Conservation (phyloP, 306 rosid genomes). For the Glycyrrhiza uralensis region DNA sequence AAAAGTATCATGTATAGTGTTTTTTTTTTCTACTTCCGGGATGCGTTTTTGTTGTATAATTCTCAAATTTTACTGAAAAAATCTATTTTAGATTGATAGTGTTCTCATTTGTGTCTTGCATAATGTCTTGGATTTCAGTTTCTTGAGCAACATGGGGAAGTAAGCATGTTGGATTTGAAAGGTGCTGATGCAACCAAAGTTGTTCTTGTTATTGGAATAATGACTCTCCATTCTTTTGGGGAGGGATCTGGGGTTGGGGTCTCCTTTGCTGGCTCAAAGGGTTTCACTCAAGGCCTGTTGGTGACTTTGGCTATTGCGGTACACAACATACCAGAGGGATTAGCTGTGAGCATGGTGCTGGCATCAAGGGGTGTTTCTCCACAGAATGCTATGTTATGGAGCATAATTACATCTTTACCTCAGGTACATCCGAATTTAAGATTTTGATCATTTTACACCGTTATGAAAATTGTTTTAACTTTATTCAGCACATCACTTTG, state of each 20-base stretch:
- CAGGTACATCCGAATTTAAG: constrained; percentile 57
- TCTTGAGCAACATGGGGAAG: constrained; percentile 97
- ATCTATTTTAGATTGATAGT: constrained; percentile 10
- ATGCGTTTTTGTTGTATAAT: not conserved
- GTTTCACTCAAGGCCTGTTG: constrained; percentile 93
- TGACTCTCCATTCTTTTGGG: constrained; percentile 99
- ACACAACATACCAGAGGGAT: constrained; percentile 98
- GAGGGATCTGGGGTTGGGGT: constrained; percentile 99
- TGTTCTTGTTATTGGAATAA: constrained; percentile 93
- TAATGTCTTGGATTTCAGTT: constrained; percentile 60
- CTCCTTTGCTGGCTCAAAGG: constrained; percentile 96
- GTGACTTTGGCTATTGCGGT: constrained; percentile 98
- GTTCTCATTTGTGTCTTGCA: constrained; percentile 21
- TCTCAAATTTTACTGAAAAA: not conserved
- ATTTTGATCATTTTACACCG: constrained; percentile 13
- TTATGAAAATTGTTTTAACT: constrained; percentile 10
- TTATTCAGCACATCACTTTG: not conserved
- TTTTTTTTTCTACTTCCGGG: not conserved
- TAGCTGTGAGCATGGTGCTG: constrained; percentile 98
- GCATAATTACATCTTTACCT: constrained; percentile 94
- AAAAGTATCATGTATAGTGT: not conserved
- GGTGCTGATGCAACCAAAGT: constrained; percentile 98
- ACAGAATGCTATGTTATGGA: constrained; percentile 98
- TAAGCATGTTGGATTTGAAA: constrained; percentile 96
- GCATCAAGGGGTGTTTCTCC: constrained; percentile 99